Evolutionary conservation across 164 flowering plant genomes (phyloP), one percentile per base, ranked within the genome.

Genomic region (Stephania cephalantha): DNA sequence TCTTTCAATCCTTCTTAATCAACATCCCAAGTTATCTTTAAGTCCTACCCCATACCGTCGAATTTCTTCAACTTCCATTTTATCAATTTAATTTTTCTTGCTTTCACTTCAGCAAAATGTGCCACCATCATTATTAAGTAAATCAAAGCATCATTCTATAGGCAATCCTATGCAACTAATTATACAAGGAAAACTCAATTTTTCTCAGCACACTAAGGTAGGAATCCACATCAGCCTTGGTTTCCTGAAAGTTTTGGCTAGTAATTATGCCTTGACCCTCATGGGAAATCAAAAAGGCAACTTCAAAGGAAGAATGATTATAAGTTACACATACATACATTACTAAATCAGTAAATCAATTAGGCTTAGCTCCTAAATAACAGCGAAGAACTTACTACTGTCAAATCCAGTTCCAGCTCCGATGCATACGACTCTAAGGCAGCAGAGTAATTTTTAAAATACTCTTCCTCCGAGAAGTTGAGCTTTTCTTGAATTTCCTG

Each of bases 401-500:
- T 89, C 89, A 96, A 80, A 83, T 96, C 97, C 73, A 96, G 87
- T 61, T 86, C 93, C 74, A 92, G 35, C 72, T 85, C 86, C 15
- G 90, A 85, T 91, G 88, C 91, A 73, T 91, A 96, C 35, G 88
- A 78, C 74, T 91, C 87, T 69, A 95, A 69, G 78, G 97, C 87
- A 68, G 87, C 76, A 74, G 93, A 85, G 79, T 93, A 96, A 72
- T 88, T 88, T 85, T 88, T 91, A 78, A 91, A 92, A 82, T 93
- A 95, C 65, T 88, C 93, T 81, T 88, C 85, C 84, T 95, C 99
- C 2, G 87, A 80, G 78, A 84, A 77, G 73, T 83, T 87, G 61
- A 93, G 86, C 83, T 89, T 96, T 85, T 83, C 88, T 79, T 85
- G 83, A 80, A 96, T 87, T 85, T 91, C 97, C 73, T 84, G 82